Conservation (phyloP, 1,139 yeast species). For the Geotrichum macrosporum region DNA sequence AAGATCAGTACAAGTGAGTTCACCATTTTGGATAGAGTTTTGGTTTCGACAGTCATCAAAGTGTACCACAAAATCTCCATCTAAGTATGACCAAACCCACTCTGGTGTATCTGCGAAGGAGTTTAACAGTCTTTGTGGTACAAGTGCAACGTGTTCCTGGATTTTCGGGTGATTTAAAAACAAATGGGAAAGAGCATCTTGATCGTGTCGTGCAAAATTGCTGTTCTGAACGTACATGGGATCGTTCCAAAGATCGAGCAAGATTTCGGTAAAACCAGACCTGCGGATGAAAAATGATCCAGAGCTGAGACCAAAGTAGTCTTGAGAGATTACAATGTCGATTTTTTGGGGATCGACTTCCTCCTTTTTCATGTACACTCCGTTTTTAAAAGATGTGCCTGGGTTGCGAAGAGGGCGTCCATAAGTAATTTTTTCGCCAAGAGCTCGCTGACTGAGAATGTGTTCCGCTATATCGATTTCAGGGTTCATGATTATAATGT, state of each 20-base stretch:
- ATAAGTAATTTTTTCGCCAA: conserved; percentile 29
- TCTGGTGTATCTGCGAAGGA: conserved; percentile 30
- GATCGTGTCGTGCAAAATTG: conserved; percentile 25
- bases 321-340: conserved; percentile 33
- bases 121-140: conserved; percentile 38
- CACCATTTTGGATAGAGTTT: too few relatives aligned
- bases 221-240: conserved; percentile 22
- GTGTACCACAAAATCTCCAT: conserved; percentile 33
- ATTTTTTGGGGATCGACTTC: conserved; percentile 28
- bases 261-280: conserved; percentile 27
- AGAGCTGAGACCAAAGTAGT: conserved; percentile 36
- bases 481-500: conserved; percentile 36
- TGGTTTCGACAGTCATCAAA: conserved; percentile 34
- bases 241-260: conserved; percentile 32
- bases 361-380: conserved; percentile 22
- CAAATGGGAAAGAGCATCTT: conserved; percentile 27
- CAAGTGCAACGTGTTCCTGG: conserved; percentile 35
- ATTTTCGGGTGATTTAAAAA: conserved; percentile 27
- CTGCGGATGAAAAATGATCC: conserved; percentile 39
- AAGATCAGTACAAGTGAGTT: conserved; percentile 14
- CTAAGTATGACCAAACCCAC: conserved; percentile 26
- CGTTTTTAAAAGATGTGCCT: conserved; percentile 26
- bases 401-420: conserved; percentile 23
- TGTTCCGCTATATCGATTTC: conserved; percentile 33
- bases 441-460: conserved; percentile 32